Evolutionary conservation across 202 grass and related monocot genomes (phyloP).

Genomic region (Thinopyrum obtusiflorum): DNA sequence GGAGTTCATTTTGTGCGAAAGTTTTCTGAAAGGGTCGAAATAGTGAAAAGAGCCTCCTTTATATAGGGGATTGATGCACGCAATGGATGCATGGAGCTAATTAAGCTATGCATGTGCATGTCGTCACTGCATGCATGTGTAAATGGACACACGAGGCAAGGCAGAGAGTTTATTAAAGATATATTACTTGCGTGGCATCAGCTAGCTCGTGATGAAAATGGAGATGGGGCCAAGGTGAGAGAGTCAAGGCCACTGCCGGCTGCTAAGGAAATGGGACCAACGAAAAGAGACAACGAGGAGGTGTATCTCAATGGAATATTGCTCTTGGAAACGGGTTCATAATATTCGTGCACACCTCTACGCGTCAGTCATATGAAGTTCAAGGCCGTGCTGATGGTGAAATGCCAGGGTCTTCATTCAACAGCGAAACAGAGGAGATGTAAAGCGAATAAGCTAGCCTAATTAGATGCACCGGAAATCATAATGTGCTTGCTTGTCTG

Average conservation of each 20-base stretch:
- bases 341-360: neutral
- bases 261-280: neutral
- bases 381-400: no score
- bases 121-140: neutral
- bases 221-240: no score
- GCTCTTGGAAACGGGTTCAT: neutral
- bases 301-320: neutral
- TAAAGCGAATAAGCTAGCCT: no score
- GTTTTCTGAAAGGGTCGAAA: no score
- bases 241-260: neutral
- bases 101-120: neutral
- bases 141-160: no score
- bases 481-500: no score
- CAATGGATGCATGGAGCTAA: neutral
- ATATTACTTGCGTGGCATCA: neutral
- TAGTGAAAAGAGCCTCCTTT: no score
- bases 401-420: no score
- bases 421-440: no score
- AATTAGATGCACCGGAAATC: no score
- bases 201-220: neutral
- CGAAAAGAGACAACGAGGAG: neutral
- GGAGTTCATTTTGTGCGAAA: no score
- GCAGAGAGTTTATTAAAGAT: no score
- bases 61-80: neutral
- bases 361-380: neutral